Percentiles rank a stretch among this genome's conserved stretches.
Evolutionary conservation across 2,329 filamentous ascomycete species (phyloP).

Genomic region (Arachnopeziza araneosa): DNA sequence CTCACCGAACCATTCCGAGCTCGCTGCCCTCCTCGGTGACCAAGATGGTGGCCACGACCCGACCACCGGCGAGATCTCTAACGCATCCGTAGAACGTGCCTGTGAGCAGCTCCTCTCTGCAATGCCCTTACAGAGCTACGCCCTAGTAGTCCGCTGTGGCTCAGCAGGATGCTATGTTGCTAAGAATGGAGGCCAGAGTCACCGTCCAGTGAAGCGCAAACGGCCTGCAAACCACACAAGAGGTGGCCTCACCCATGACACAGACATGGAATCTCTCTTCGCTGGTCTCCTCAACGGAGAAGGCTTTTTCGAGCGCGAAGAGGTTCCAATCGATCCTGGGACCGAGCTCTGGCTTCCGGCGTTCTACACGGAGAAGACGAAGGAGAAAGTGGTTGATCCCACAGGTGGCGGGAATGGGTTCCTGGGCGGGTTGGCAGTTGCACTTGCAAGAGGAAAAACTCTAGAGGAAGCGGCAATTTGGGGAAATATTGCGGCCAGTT

Average conservation of each 20-base stretch:
- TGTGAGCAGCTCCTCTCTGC: conserved; percentile 58
- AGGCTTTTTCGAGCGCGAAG: conserved; percentile 41
- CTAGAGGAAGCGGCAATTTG: conserved; percentile 69
- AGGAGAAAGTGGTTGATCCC: conserved; percentile 66
- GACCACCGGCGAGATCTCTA: conserved; percentile 41
- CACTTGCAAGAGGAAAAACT: conserved; percentile 51
- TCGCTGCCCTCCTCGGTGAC: conserved; percentile 76
- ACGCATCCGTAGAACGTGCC: conserved; percentile 47
- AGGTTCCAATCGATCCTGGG: conserved; percentile 45
- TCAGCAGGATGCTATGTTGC: conserved; percentile 66
- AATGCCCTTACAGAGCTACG: conserved; percentile 60
- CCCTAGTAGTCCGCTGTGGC: conserved; percentile 65
- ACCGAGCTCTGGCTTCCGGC: conserved; percentile 73
- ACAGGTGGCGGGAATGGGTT: conserved; percentile 94
- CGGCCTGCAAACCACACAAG: conserved; percentile 32
- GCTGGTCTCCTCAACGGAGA: conserved; percentile 53
- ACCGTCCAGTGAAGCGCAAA: conserved; percentile 18
- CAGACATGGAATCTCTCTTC: conserved; percentile 58
- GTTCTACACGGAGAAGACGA: conserved; percentile 47
- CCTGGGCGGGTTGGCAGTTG: conserved; percentile 55
- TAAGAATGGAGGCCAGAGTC: conserved; percentile 28
- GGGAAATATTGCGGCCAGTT: conserved; percentile 80
- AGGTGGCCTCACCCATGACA: conserved; percentile 52
- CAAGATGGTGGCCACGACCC: conserved; percentile 35
- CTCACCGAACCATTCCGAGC: conserved; percentile 80